These are phyloP conservation scores for Leptodontidium sp. DNA, from an alignment of 2,329 filamentous ascomycete genomes.

Conservation along the genomic window DNA sequence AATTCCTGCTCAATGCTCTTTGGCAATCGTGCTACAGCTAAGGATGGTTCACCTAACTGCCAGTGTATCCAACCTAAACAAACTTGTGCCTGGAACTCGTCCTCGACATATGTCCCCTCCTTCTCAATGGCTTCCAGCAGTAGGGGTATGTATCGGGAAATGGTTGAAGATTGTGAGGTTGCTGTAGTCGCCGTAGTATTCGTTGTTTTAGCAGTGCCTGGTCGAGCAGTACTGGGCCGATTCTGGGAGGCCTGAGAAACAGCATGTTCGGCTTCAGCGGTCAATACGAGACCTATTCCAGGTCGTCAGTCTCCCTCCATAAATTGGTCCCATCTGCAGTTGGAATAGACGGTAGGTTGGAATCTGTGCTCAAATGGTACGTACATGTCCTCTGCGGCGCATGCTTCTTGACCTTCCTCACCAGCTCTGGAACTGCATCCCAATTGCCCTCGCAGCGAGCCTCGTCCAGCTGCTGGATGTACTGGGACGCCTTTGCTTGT, in stretches of 20 bases:
- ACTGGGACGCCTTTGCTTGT: slow-evolving; percentile 80
- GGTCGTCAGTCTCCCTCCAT: slow-evolving; percentile 32
- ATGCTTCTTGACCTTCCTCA: slow-evolving; percentile 95
- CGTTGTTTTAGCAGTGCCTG: slow-evolving; percentile 34
- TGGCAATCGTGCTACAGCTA: slow-evolving; percentile 69
- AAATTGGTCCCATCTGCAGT: neutral
- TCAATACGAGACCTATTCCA: slow-evolving; percentile 69
- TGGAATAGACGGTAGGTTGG: neutral
- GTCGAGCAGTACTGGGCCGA: slow-evolving; percentile 32
- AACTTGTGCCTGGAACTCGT: slow-evolving; percentile 80
- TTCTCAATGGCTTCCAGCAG: slow-evolving; percentile 65
- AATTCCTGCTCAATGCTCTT: slow-evolving; percentile 65
- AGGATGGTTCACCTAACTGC: slow-evolving; percentile 72
- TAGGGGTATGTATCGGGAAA: slow-evolving; percentile 46
- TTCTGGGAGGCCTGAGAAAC: slow-evolving; percentile 61
- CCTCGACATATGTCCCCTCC: slow-evolving; percentile 61
- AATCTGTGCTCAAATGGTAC: slow-evolving; percentile 42
- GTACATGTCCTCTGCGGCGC: slow-evolving; percentile 85
- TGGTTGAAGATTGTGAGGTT: slow-evolving; percentile 37
- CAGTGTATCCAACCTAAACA: slow-evolving; percentile 89
- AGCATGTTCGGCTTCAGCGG: slow-evolving; percentile 73
- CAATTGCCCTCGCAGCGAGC: slow-evolving; percentile 90
- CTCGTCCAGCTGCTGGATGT: slow-evolving; percentile 82
- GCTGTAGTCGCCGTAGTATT: slow-evolving; percentile 25
- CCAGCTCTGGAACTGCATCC: slow-evolving; percentile 85